Evolutionary conservation across 306 rosid species (phyloP).

Genomic region (Acacia crassicarpa): DNA sequence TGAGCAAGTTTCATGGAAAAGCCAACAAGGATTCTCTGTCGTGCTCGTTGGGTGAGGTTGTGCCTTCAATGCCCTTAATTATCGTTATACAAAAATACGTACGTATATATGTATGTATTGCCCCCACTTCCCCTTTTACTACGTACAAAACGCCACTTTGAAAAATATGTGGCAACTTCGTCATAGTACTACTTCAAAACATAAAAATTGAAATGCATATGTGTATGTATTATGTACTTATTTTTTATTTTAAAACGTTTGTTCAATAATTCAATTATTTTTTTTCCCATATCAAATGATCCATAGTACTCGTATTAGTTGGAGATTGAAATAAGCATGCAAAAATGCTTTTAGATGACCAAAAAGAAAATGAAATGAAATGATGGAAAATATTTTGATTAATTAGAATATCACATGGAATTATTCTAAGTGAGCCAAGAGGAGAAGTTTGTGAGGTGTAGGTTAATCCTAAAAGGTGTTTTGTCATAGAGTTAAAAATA

Average conservation of each 20-base stretch:
- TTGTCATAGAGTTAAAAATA: neutral
- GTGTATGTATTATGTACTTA: neutral
- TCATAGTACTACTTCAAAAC: neutral
- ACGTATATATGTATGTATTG: too few relatives aligned
- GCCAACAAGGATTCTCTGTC: slow-evolving; percentile 29
- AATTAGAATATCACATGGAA: neutral
- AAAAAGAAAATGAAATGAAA: neutral
- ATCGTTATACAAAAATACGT: too few relatives aligned
- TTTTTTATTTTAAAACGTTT: neutral
- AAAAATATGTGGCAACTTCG: neutral
- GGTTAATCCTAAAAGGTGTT: neutral
- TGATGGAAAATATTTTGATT: neutral
- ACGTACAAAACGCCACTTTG: neutral
- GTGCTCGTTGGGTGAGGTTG: slow-evolving; percentile 51
- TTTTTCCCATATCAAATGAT: neutral
- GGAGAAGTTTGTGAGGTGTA: neutral
- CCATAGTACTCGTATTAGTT: neutral
- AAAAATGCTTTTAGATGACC: neutral
- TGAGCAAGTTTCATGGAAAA: slow-evolving; percentile 30
- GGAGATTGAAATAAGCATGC: neutral
- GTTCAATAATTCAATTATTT: neutral
- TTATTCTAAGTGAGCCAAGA: neutral
- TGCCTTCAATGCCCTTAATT: slow-evolving; percentile 44
- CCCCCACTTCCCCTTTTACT: neutral
- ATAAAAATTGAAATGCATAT: too few relatives aligned